Evolutionary conservation across 2,329 filamentous ascomycete genomes (phyloP).

Genomic region (Colletotrichum sp.): DNA sequence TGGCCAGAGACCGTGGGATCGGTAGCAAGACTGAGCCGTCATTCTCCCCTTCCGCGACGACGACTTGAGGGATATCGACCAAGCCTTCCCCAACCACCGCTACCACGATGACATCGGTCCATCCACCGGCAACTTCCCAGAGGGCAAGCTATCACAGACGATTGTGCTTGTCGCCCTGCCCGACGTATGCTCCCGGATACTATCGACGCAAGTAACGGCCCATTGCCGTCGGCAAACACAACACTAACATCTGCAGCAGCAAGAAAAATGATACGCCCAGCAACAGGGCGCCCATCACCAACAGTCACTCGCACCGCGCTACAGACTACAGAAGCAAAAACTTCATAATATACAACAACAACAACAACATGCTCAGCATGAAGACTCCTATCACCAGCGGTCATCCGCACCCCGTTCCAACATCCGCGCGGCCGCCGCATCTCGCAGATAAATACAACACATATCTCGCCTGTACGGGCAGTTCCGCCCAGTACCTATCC

Average conservation of each 20-base stretch:
- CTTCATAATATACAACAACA: not conserved
- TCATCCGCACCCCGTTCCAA: not conserved
- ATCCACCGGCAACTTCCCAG: not conserved
- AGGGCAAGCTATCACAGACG: not conserved
- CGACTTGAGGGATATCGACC: not conserved
- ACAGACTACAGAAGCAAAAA: not conserved
- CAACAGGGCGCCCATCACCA: not conserved
- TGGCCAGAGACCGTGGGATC: not conserved
- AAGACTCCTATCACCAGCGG: not conserved
- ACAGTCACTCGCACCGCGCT: not conserved
- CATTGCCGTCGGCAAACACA: not conserved
- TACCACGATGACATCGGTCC: not conserved
- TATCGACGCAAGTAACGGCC: not conserved
- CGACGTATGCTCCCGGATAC: not conserved
- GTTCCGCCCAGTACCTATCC: not conserved
- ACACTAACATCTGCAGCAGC: not conserved
- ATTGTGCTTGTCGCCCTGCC: not conserved
- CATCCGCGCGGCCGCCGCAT: not conserved
- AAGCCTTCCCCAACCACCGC: not conserved
- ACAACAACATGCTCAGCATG: not conserved
- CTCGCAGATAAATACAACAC: not conserved
- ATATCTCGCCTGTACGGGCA: not conserved
- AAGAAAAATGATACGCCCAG: not conserved
- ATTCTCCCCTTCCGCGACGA: not conserved
- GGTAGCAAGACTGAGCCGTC: not conserved